phyloP scores from a whole-genome alignment of 805 yeast genomes.

The Candida parachauliodes region DNA sequence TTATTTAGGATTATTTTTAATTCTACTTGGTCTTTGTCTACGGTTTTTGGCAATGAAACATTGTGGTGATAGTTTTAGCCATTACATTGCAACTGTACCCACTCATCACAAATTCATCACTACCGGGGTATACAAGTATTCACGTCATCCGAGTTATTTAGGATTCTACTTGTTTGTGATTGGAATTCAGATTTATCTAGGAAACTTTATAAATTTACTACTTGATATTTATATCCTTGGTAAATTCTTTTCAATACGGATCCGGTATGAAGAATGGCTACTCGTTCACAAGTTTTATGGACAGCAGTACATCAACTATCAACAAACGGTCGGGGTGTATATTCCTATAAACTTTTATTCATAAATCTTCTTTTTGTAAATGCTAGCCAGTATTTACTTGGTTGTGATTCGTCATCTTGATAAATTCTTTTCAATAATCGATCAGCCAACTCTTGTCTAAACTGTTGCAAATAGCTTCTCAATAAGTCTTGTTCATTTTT shows the following conservation, averaged over 20 bases:
- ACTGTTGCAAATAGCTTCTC: conserved; percentile 80
- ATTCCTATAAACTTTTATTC: conserved; percentile 75
- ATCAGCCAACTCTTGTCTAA: conserved; percentile 88
- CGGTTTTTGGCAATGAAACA: conserved; percentile 28
- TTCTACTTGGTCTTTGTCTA: conserved; percentile 21
- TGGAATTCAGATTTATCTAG: conserved; percentile 28
- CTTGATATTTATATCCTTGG: conserved; percentile 16
- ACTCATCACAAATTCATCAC: conserved; percentile 22
- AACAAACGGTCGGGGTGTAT: conserved; percentile 19
- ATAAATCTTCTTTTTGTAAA: conserved; percentile 92
- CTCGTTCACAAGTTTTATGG: conserved; percentile 25
- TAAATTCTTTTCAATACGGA: conserved; percentile 27
- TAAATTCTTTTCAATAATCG: conserved; percentile 76
- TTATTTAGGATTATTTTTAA: conserved; percentile 15
- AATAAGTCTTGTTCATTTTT: conserved; percentile 75
- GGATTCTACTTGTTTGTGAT: conserved; percentile 33
- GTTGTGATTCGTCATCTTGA: conserved; percentile 42
- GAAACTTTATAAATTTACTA: conserved; percentile 18
- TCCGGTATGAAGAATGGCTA: conserved; percentile 33
- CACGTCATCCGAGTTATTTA: conserved; percentile 37
- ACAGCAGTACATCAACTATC: conserved; percentile 23
- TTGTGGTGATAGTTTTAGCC: conserved; percentile 35
- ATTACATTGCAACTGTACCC: conserved; percentile 22
- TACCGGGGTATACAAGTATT: conserved; percentile 25
- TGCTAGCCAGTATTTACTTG: conserved; percentile 94